Evolutionary conservation across 768 basidiomycete genomes (phyloP), one percentile per base, ranked within the genome.

Genomic region (Xanthoconium purpureum): DNA sequence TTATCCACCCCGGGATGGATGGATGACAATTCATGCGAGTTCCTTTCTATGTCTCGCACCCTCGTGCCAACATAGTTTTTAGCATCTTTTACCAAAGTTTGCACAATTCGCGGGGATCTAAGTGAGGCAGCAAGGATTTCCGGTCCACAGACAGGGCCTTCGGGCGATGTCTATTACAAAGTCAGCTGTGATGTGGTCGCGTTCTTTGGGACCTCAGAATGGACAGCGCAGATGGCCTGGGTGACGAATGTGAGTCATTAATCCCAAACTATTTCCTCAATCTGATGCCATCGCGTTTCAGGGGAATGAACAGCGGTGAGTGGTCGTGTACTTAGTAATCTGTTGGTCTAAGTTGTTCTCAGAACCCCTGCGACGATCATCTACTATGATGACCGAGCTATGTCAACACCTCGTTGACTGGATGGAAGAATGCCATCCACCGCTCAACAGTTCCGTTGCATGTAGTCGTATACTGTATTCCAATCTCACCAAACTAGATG

Each of bases 171-270:
- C 14, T 60, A 60, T 38, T 60, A 60, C 32, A 9, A 39, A 28
- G 36, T 51, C 11, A 7, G 37, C 24, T 11, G 32, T 13, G 42
- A 54, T 1, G 48, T 60, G 13, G 50, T 54, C 9, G 14, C 36
- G 17, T 52, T 42, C 20, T 59, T 59, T 17, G 54, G 58, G 33
- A 5, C 24, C 15, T 37, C 38, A 3, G 59, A 57, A 37, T 18
- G 50, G n/a, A 52, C 38, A 10, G 59, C 55, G 4, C 42, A 57
- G n/a, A 20, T 57, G 8, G 51, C 33, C 18, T 60, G 59, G 56
- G 20, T 40, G 35, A n/a, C 18, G 8, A 48, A 35, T 6, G 58
- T 56, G 29, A 42, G 58, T 29, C 24, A n/a, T 39, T 18, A 24
- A n/a, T n/a, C n/a, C n/a, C n/a, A n/a, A 7, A 17, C 11, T 32